Conservation (phyloP, 1,284 basidiomycete genomes). For the Sparassis latifolia region DNA sequence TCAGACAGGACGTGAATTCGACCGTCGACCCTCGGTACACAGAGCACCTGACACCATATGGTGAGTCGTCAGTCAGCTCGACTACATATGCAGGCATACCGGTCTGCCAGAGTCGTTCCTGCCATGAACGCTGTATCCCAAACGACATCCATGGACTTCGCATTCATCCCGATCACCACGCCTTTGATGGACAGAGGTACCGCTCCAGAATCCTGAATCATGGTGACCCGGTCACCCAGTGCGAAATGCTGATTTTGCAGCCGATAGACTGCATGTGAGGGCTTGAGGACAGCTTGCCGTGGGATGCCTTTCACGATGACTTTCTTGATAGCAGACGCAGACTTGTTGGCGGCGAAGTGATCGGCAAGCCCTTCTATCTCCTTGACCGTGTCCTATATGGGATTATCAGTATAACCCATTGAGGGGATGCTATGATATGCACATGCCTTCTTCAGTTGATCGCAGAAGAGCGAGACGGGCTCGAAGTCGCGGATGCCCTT, state of each 20-base stretch:
- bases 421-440: not conserved
- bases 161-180: slow-evolving; percentile 85
- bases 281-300: slow-evolving; percentile 92
- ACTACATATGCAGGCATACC: slow-evolving; percentile 38
- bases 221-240: slow-evolving; percentile 93
- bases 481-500: slow-evolving; percentile 90
- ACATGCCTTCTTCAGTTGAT: slow-evolving; percentile 81
- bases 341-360: slow-evolving; percentile 54
- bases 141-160: slow-evolving; percentile 89
- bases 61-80: not conserved
- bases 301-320: slow-evolving; percentile 89
- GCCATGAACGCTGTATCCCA: slow-evolving; percentile 97
- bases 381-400: slow-evolving; percentile 60
- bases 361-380: slow-evolving; percentile 78
- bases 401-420: not conserved
- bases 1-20: slow-evolving; percentile 80
- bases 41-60: slow-evolving; percentile 57
- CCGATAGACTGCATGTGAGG: slow-evolving; percentile 84
- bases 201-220: slow-evolving; percentile 93
- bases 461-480: slow-evolving; percentile 87
- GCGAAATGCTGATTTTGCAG: slow-evolving; percentile 88
- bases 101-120: slow-evolving; percentile 81
- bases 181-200: slow-evolving; percentile 92
- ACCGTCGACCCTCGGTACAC: slow-evolving; percentile 85
- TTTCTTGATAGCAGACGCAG: slow-evolving; percentile 69